Conservation (phyloP, 345 rosid genomes). For the Tarenaya hassleriana region DNA sequence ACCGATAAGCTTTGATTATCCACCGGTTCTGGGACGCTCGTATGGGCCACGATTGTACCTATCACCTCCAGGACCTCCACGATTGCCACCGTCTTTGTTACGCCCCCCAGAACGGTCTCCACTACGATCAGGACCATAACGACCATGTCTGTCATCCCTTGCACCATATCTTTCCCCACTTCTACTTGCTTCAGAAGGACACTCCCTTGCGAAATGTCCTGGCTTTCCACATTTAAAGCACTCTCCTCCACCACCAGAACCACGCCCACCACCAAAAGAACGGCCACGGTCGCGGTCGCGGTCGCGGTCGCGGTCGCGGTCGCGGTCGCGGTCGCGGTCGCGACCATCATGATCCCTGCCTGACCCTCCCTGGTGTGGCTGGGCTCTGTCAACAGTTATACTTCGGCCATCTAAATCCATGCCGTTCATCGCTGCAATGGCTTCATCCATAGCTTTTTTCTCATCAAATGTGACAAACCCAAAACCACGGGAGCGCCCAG, state of each 20-base stretch:
- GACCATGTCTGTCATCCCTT: conserved; percentile 24
- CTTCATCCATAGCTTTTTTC: conserved; percentile 81
- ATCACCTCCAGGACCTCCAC: conserved; percentile 70
- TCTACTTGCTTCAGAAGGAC: conserved; percentile 64
- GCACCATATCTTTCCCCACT: conserved; percentile 39
- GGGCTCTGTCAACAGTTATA: conserved; percentile 92
- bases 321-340: too few species aligned
- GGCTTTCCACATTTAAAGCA: conserved; percentile 96
- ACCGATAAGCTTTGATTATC: conserved; percentile 20
- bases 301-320: too few species aligned
- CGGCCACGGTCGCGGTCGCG: conserved; percentile 46
- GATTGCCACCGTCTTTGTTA: conserved; percentile 56
- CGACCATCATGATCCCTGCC: conserved; percentile 71
- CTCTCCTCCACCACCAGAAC: conserved; percentile 65
- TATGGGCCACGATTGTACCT: conserved; percentile 78
- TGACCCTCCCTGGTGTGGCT: conserved; percentile 69
- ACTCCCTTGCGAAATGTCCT: conserved; percentile 95
- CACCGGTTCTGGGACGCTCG: conserved; percentile 69
- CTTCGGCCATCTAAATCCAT: conserved; percentile 85
- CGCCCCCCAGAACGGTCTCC: conserved; percentile 65
- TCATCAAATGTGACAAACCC: conserved; percentile 92
- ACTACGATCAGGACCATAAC: conserved; percentile 78
- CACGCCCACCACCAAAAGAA: conserved; percentile 54
- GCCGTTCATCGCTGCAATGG: conserved; percentile 84
- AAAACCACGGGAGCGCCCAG: conserved; percentile 97